phyloP scores from a whole-genome alignment of 2,329 filamentous ascomycete species.

The Diplocarpon mali region DNA sequence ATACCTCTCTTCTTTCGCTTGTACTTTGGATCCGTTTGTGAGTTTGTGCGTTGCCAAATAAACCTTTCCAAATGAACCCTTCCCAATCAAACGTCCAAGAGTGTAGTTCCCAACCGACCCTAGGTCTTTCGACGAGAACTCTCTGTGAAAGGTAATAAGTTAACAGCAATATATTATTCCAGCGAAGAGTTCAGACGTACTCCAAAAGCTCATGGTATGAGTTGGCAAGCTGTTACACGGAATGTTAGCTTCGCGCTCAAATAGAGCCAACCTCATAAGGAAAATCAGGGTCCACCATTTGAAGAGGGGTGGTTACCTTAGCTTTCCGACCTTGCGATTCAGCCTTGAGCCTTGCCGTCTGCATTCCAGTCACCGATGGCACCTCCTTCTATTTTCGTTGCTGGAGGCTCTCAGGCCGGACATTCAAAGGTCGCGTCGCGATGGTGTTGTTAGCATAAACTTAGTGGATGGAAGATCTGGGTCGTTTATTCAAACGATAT shows the following conservation, averaged over 20 bases:
- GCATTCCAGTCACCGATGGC: constrained; percentile 28
- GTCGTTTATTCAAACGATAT: not conserved
- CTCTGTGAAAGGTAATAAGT: constrained; percentile 41
- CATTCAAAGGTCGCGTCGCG: constrained; percentile 22
- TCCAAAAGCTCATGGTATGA: constrained; percentile 95
- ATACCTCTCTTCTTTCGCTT: no score
- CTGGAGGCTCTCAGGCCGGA: constrained; percentile 19
- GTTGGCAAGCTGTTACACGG: constrained; percentile 64
- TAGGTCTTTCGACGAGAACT: constrained; percentile 87
- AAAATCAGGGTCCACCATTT: not conserved
- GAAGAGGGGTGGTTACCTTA: constrained; percentile 34
- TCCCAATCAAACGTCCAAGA: constrained; percentile 84
- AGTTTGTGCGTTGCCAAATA: constrained; percentile 95
- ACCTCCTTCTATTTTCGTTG: constrained; percentile 24
- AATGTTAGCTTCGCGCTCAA: constrained; percentile 26
- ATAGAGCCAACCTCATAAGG: not conserved
- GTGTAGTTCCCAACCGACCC: constrained; percentile 91
- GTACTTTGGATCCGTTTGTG: constrained; percentile 92
- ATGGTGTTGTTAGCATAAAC: not conserved
- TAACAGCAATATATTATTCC: constrained; percentile 11
- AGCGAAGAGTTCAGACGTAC: constrained; percentile 42
- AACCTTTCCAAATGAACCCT: constrained; percentile 96
- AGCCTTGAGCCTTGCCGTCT: constrained; percentile 43
- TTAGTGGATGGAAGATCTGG: not conserved
- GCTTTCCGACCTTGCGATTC: constrained; percentile 50